Base-by-base conservation (phyloP, 192 early-diverging fungal genomes). In the Podochytrium sp. region DNA sequence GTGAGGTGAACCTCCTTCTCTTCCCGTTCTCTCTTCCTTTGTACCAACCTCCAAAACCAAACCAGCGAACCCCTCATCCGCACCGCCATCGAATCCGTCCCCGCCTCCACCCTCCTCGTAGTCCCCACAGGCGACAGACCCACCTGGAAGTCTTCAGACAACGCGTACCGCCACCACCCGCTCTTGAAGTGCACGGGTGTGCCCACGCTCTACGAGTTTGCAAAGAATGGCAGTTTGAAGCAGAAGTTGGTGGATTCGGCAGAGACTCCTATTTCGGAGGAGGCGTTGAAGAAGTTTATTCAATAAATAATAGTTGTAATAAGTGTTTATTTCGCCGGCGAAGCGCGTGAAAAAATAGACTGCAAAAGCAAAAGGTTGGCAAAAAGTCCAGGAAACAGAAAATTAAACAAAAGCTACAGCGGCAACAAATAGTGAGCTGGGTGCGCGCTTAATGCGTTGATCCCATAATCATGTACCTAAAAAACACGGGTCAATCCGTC, bases 191-290 rank as follows among this genome's bases (percentile, higher is more conserved):
- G 30, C 3, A 70, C 75, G 1, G 25, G 34, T 30, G 59, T 76
- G 35, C 75, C 75, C 14, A 76, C 75, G 4, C 37, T 76, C 12
- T 70, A 70, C 34, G 75, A 76, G 41, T 61, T 76, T 59, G 60
- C 47, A 30, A 76, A 70, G 75, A 67, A 70, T n/a, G 75, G 75
- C 1, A 62, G 60, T 35, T 57, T 76, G 2, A 25, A 62, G 25
- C 39, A 76, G 35, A 76, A 60, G 43, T 47, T 76, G 0, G 66
- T 70, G 10, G 75, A 76, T 10, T 7, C 18, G 32, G 75, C 58
- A 23, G n/a, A n/a, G n/a, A n/a, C n/a, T n/a, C n/a, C n/a, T n/a
- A 58, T 68, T 37, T 53, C 60, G n/a, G 58, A 60, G 2, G 66
- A 53, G n/a, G 27, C 16, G 35, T 30, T 67, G 20, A 25, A 7